These are phyloP conservation scores for Pneumocystis sp. DNA, from an alignment of 1,139 yeast species.

Conservation along the genomic window DNA sequence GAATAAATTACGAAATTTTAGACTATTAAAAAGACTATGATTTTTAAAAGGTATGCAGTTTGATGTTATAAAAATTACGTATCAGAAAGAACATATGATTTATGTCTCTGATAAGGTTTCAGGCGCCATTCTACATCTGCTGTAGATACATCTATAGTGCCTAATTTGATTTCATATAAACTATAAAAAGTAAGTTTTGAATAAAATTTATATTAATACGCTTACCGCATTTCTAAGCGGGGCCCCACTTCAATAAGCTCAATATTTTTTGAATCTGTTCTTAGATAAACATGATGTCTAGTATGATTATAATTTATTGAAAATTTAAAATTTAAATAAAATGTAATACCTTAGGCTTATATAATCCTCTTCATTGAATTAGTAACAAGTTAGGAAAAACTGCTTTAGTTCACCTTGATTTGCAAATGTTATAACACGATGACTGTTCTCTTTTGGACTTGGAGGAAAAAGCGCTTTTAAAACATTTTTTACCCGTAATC, in stretches of 20 bases:
- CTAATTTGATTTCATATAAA: conserved; percentile 69
- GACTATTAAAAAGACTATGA: background rate
- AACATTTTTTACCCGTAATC: conserved; percentile 65
- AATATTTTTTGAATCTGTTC: conserved; percentile 58
- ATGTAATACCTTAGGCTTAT: background rate
- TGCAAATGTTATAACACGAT: conserved; percentile 80
- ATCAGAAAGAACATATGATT: conserved; percentile 7
- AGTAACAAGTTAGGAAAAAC: conserved; percentile 6
- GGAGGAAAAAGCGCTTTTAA: conserved; percentile 89
- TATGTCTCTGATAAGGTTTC: conserved; percentile 10
- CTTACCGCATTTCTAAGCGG: conserved; percentile 80
- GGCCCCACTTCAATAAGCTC: conserved; percentile 97
- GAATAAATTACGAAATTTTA: background rate
- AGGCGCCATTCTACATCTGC: conserved; percentile 96
- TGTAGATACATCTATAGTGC: conserved; percentile 86
- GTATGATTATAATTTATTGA: conserved; percentile 31
- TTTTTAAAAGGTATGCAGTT: background rate
- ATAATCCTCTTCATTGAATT: background rate
- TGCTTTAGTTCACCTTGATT: conserved; percentile 56
- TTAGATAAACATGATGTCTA: conserved; percentile 87
- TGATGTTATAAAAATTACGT: background rate
- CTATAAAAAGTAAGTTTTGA: background rate
- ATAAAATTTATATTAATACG: background rate
- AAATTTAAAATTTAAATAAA: background rate
- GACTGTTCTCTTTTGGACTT: conserved; percentile 80